Conservation (phyloP, 352 stramenopile species). For the Phytophthora pisi region DNA sequence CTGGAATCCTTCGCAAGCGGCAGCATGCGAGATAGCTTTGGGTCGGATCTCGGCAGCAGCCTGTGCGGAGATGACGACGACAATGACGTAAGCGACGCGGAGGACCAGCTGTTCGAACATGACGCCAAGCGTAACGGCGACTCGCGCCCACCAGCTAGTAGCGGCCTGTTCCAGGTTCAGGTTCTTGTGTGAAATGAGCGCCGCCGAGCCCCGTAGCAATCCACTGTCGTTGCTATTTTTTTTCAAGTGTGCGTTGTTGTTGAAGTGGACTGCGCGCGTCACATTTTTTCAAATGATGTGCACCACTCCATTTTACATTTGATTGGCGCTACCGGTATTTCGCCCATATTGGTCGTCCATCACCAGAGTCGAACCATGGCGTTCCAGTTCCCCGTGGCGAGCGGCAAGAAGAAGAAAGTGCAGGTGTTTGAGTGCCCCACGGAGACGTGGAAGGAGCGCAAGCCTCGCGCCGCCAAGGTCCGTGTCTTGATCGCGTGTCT, state of each 20-base stretch:
- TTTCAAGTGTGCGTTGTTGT: background rate
- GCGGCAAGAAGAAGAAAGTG: conserved; percentile 77
- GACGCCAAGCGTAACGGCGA: conserved; percentile 11
- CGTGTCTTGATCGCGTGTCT: background rate
- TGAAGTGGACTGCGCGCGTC: conserved; percentile 34
- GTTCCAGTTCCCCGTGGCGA: conserved; percentile 79
- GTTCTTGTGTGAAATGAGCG: conserved; percentile 49
- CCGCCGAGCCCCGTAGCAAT: conserved; percentile 13
- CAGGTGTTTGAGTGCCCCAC: conserved; percentile 79
- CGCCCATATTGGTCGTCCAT: background rate
- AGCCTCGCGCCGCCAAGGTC: conserved; percentile 37
- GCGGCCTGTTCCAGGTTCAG: conserved; percentile 69
- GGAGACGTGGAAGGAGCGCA: conserved; percentile 73
- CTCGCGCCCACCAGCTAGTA: conserved; percentile 22
- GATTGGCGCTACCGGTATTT: conserved; percentile 26
- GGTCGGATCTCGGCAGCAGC: conserved; percentile 29
- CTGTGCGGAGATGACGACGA: conserved; percentile 36
- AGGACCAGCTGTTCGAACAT: conserved; percentile 18
- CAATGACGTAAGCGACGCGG: conserved; percentile 18
- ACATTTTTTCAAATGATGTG: conserved; percentile 20
- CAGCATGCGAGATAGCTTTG: conserved; percentile 20
- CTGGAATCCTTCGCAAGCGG: conserved; percentile 20
- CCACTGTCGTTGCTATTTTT: conserved; percentile 11
- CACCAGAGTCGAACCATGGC: conserved; percentile 30
- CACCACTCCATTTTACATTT: conserved; percentile 15